Percentiles rank a stretch among this genome's conserved stretches.
phyloP scores from a whole-genome alignment of 768 basidiomycete species.

The Kwoniella dejecticola region DNA sequence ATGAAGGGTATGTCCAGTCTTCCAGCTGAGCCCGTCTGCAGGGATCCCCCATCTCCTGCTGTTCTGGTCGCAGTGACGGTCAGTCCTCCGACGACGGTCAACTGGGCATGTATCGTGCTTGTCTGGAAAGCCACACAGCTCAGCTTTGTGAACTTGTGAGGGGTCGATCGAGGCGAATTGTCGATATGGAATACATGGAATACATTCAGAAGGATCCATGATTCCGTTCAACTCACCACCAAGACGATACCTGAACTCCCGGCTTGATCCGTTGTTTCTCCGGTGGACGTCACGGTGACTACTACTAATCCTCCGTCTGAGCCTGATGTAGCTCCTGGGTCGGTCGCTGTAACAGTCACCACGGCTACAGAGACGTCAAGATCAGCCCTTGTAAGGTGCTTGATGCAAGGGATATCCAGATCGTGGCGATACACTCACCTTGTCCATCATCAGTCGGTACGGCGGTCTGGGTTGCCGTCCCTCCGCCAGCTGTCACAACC shows the following conservation, averaged over 20 bases:
- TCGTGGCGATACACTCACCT: conserved; percentile 1
- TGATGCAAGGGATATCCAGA: background rate
- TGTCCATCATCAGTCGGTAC: conserved; percentile 6
- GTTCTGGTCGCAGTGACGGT: conserved; percentile 10
- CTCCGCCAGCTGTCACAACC: conserved; percentile 10
- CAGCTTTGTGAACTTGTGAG: too few species aligned
- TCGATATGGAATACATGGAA: too few species aligned
- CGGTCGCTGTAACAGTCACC: conserved; percentile 18
- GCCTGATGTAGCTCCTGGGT: conserved; percentile 15
- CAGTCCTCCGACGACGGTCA: conserved; percentile 13
- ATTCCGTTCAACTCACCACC: background rate
- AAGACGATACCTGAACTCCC: conserved; percentile 6
- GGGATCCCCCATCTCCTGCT: conserved; percentile 8
- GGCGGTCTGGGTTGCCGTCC: conserved; percentile 6
- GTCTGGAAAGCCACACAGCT: conserved; percentile 12
- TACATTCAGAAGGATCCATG: too few species aligned
- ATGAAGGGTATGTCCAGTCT: background rate
- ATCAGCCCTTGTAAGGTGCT: background rate
- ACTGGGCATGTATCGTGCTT: conserved; percentile 13
- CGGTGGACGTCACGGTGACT: conserved; percentile 16
- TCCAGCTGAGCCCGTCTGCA: background rate
- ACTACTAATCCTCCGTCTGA: conserved; percentile 17
- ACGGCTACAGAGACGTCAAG: conserved; percentile 8
- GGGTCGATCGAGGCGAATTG: too few species aligned
- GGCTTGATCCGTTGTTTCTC: background rate